Evolutionary conservation across 139 green algal species (phyloP).

Genomic region (Chlamydomonas sphaeroides): DNA sequence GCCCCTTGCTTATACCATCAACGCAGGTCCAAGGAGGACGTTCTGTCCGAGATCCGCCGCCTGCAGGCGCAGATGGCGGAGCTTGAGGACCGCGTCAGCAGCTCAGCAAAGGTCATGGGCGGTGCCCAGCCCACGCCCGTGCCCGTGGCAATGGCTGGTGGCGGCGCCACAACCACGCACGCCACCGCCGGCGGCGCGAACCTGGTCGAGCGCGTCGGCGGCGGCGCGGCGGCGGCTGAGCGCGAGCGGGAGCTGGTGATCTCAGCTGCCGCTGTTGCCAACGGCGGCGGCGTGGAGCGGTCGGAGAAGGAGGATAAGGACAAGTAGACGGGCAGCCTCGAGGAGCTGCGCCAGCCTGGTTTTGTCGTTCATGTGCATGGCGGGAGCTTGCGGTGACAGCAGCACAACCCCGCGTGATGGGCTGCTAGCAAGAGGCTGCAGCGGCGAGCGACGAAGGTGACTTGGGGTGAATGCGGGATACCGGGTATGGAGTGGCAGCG

Average conservation of each 20-base stretch:
- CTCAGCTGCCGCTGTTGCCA: slow-evolving; percentile 11
- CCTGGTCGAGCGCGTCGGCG: background rate
- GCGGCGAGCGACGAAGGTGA: too few relatives aligned
- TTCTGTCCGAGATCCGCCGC: slow-evolving; percentile 64
- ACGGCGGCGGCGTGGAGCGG: background rate
- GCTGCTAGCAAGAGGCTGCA: too few relatives aligned
- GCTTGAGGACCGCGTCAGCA: slow-evolving; percentile 59
- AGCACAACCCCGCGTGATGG: too few relatives aligned
- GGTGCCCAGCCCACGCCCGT: background rate
- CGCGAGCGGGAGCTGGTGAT: background rate
- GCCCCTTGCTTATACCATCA: too few relatives aligned
- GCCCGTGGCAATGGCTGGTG: background rate
- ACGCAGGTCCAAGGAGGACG: slow-evolving; percentile 69
- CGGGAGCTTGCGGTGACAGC: too few relatives aligned
- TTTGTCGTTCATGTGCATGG: too few relatives aligned
- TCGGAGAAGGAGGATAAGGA: slow-evolving; percentile 39
- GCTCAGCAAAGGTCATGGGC: slow-evolving; percentile 30
- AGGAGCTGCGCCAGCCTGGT: too few relatives aligned
- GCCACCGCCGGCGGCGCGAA: background rate
- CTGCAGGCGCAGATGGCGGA: slow-evolving; percentile 64
- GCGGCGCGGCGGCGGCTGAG: too few relatives aligned
- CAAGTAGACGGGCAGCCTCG: slow-evolving; percentile 23
- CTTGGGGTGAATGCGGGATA: too few relatives aligned
- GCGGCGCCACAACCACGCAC: background rate
- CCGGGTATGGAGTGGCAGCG: too few relatives aligned